phyloP scores from a whole-genome alignment of 2,329 filamentous ascomycete genomes.

The Metarhizium humberi region DNA sequence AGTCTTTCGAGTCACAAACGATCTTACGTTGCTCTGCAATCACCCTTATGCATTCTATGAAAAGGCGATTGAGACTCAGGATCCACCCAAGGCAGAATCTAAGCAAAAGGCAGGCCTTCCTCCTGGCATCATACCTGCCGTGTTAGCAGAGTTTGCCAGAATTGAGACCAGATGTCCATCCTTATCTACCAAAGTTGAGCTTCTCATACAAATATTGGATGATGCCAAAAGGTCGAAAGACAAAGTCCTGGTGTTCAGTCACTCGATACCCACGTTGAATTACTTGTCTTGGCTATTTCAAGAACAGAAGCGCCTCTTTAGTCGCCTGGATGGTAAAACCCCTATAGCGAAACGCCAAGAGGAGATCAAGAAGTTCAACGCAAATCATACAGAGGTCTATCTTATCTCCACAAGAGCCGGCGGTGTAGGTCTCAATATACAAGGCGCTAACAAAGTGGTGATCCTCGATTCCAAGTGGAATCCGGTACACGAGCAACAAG shows the following conservation, averaged over 20 bases:
- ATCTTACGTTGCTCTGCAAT: constrained; percentile 39
- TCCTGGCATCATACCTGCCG: constrained; percentile 16
- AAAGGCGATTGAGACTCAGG: constrained; percentile 13
- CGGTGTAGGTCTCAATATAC: constrained; percentile 75
- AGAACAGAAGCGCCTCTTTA: constrained; percentile 35
- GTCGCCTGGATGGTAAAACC: constrained; percentile 61
- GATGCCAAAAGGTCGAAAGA: constrained; percentile 54
- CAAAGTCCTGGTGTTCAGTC: constrained; percentile 74
- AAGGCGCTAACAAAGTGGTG: constrained; percentile 74
- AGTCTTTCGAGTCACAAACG: constrained; percentile 27
- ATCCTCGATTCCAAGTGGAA: constrained; percentile 81
- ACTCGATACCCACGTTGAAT: constrained; percentile 59
- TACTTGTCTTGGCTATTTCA: constrained; percentile 54
- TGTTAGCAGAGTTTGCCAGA: constrained; percentile 26
- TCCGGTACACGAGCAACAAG: constrained; percentile 75
- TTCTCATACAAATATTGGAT: constrained; percentile 62
- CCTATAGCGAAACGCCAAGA: constrained; percentile 47
- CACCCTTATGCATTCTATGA: constrained; percentile 40
- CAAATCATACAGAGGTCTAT: constrained; percentile 47
- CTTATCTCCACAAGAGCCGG: constrained; percentile 79
- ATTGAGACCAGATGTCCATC: constrained; percentile 30
- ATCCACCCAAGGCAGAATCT: constrained; percentile 5
- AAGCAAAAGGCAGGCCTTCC: constrained; percentile 15
- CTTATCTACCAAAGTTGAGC: constrained; percentile 58
- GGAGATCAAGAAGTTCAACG: constrained; percentile 62